Percentiles rank a stretch among this genome's conserved stretches.
Conservation (phyloP, 768 basidiomycete species). For the Pilatotrama ljubarskyi region DNA sequence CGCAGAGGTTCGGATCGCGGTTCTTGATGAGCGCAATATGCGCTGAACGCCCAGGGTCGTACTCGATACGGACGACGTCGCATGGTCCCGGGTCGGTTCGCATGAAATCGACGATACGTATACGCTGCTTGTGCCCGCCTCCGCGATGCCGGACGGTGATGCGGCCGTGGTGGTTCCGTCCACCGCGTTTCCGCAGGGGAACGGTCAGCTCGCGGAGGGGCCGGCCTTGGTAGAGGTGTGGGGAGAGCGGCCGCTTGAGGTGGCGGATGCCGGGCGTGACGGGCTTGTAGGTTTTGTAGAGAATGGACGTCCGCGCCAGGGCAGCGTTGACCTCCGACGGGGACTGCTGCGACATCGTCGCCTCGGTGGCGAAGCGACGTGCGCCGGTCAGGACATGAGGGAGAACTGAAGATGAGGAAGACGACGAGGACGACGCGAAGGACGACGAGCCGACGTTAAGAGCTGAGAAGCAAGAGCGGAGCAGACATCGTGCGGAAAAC, state of each 20-base stretch:
- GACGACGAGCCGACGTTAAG: conserved; percentile 22
- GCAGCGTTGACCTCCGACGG: conserved; percentile 40
- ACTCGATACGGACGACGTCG: conserved; percentile 93
- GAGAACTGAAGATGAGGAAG: conserved; percentile 20
- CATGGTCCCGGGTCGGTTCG: conserved; percentile 77
- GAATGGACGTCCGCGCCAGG: conserved; percentile 50
- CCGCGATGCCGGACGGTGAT: conserved; percentile 90
- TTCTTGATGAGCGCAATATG: conserved; percentile 90
- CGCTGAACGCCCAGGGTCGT: conserved; percentile 90
- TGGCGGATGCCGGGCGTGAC: conserved; percentile 86
- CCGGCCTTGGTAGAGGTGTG: conserved; percentile 82
- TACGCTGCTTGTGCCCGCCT: conserved; percentile 86
- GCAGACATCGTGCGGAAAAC: conserved; percentile 48
- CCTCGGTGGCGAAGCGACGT: conserved; percentile 41
- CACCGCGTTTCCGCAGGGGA: conserved; percentile 81
- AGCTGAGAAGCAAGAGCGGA: conserved; percentile 37
- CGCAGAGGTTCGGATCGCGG: conserved; percentile 53
- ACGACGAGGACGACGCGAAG: conserved; percentile 23
- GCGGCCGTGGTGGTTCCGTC: conserved; percentile 77
- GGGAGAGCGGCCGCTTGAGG: conserved; percentile 76
- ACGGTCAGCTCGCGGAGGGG: conserved; percentile 83
- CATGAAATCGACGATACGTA: conserved; percentile 85
- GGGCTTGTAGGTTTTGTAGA: conserved; percentile 91
- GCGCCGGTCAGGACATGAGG: conserved; percentile 23
- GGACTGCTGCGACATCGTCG: conserved; percentile 29